Percentiles rank a stretch among this genome's conserved stretches.
These are phyloP conservation scores for Sclerotinia nivalis DNA, from an alignment of 2,329 filamentous ascomycete species.

Conservation along the genomic window DNA sequence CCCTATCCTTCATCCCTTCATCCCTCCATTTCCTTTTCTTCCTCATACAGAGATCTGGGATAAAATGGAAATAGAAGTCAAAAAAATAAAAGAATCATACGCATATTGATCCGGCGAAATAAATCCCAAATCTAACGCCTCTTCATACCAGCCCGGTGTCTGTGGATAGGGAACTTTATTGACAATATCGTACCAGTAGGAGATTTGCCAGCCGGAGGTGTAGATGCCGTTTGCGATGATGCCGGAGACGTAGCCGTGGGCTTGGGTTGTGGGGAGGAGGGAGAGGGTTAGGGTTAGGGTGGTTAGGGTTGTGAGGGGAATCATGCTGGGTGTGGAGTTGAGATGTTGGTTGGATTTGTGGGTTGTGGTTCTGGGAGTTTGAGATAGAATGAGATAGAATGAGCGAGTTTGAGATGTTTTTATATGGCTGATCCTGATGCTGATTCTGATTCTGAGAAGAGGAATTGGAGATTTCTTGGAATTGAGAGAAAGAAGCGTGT, in stretches of 20 bases:
- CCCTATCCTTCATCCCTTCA: too few relatives aligned
- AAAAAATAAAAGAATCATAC: neutral
- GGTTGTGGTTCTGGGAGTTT: too few relatives aligned
- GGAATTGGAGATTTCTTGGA: neutral
- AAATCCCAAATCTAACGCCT: slow-evolving; percentile 53
- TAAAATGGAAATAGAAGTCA: too few relatives aligned
- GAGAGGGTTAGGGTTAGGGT: neutral
- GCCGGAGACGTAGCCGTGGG: slow-evolving; percentile 48
- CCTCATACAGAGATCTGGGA: too few relatives aligned
- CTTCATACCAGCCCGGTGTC: slow-evolving; percentile 46
- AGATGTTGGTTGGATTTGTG: too few relatives aligned
- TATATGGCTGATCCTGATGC: neutral
- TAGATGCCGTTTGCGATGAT: slow-evolving; percentile 49
- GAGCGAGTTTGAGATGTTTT: neutral
- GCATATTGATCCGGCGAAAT: slow-evolving; percentile 49
- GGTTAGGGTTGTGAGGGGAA: neutral
- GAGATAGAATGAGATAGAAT: neutral
- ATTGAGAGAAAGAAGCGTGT: neutral
- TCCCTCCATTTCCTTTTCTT: too few relatives aligned
- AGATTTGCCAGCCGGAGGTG: slow-evolving; percentile 27
- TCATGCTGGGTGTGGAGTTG: neutral
- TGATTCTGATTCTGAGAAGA: neutral
- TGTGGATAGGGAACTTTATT: slow-evolving; percentile 31
- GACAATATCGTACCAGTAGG: slow-evolving; percentile 39
- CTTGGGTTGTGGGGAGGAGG: slow-evolving; percentile 27